Base-by-base conservation (phyloP, 495 filamentous ascomycete species). In the Annulohypoxylon nitens region DNA sequence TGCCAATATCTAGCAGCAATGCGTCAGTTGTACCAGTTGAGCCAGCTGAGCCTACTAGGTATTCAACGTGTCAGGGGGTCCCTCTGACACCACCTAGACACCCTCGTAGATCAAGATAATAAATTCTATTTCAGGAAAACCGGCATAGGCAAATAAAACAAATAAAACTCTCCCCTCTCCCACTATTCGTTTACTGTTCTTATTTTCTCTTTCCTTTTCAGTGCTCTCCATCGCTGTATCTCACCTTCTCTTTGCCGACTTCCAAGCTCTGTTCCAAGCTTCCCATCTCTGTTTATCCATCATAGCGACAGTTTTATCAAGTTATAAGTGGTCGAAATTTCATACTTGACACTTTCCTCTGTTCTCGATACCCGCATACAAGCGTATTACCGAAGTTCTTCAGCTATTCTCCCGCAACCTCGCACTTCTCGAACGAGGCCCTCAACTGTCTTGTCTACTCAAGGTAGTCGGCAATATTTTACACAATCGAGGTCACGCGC, bases 161-260 rank as follows among this genome's bases (percentile, higher is more conserved):
- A 73, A 69, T 73, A 73, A 69, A 73, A 73, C 61, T 69, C 53
- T 10, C 63, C 45, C 60, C 51, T 41, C 60, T 60, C 33, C 60
- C 54, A 61, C 54, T 37, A 26, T 64, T 57, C 37, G 25, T 45
- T 61, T 50, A 53, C 26, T 23, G 39, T 71, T 50, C 50, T 34
- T 23, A 33, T 71, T 50, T 57, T 34, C 43, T 62, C 47, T 69
- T 48, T 25, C 59, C 34, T 37, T 57, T 57, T 26, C 25, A 34
- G 53, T 57, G 3, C 26, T 57, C 53, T 30, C n/a, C 55, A 59
- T 41, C 10, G 36, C 20, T 60, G 30, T 20, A 25, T 33, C 12
- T 30, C 18, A 33, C 36, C 23, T 37, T 12, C 45, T 58, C 9
- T 58, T 48, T 51, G 39, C 53, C 60, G 23, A 47, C 64, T 53